Evolutionary conservation across 83 land plant species (phyloP), one percentile per base, ranked within the genome.

Genomic region (Picea engelmannii): DNA sequence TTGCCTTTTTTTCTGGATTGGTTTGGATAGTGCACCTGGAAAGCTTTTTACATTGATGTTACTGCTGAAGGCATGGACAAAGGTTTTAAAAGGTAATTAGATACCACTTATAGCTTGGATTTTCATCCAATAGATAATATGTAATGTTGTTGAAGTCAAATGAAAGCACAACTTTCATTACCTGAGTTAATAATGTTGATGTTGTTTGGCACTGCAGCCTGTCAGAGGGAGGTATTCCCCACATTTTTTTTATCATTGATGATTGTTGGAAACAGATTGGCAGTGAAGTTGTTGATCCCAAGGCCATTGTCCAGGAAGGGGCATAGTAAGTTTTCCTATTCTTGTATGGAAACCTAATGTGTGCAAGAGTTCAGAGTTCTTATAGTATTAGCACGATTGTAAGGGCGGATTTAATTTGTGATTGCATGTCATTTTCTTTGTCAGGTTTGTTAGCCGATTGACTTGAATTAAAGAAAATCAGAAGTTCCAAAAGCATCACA

Each of bases 231-330:
- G 98, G 94, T 5, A 84, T 94, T 23, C 96, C 99, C 94, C 99
- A 18, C 83, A 88, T 12, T 95, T 95, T 73, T 70, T 95, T 18
- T 35, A 92, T 97, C 81, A 95, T 97, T 65, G 98, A 95, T 80
- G 99, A 97, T 84, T 98, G 95, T 15, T 95, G 98, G 98, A 96
- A 95, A 81, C 94, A 97, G 68, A 91, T 93, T 65, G 95, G 91
- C 5, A 81, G 83, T 69, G 95, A 95, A 75, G 78, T 21, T 2
- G 81, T 80, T 44, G 81, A 83, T 12, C 64, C 70, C 10, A 77
- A 83, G 24, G 81, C 70, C 31, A 86, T 88, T 70, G 93, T 95
- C 16, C 91, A 93, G 81, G 91, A 87, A 81, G 99, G 99, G 71
- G 94, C 96, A 20, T 96, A 96, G 99, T 96, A 93, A 23, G 31